Base-by-base conservation (phyloP, 306 rosid genomes). In the Coriaria nepalensis region DNA sequence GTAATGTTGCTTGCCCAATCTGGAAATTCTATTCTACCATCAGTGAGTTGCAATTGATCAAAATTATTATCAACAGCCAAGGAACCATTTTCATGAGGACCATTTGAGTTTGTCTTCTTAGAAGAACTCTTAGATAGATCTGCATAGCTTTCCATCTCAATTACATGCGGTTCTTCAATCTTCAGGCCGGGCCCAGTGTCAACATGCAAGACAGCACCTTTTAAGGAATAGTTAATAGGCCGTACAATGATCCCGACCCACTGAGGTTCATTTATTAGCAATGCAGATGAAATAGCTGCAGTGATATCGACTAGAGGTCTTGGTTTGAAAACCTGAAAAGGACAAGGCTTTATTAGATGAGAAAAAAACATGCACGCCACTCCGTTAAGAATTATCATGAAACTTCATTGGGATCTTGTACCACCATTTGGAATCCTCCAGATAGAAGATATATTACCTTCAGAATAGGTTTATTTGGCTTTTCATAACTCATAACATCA, bases 401-500 rank as follows among this genome's bases (percentile, higher is more conserved):
- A 20, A 20, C 29, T 20, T 20, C 29, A 20, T 20, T 20, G 29
- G 29, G 29, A 20, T 20, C 29, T 20, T 20, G 29, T 20, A 20
- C 29, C 3, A 20, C 29, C 29, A 20, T 20, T 20, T 1, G 29
- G 29, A 20, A 20, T 20, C 29, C 29, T 20, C 29, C 29, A 20
- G 29, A 20, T 20, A 20, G 2, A 20, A 20, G 29, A 20, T 20
- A 70, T 37, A 32, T 48, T 72, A 92, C 98, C 96, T 92, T 92
- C 73, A 92, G 65, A 68, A 92, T 79, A 45, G 96, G 94, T 64
- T 77, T 79, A 45, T 92, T 80, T 49, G 98, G 95, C 68, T 86
- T 92, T 76, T 92, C 98, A 68, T 85, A 85, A 61, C 92, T 92
- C 94, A 85, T 82, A 68, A 92, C 80, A 78, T 92, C 98, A 57